Evolutionary conservation across 768 basidiomycete species (phyloP).

Genomic region (Peribolospora kevripleyi): DNA sequence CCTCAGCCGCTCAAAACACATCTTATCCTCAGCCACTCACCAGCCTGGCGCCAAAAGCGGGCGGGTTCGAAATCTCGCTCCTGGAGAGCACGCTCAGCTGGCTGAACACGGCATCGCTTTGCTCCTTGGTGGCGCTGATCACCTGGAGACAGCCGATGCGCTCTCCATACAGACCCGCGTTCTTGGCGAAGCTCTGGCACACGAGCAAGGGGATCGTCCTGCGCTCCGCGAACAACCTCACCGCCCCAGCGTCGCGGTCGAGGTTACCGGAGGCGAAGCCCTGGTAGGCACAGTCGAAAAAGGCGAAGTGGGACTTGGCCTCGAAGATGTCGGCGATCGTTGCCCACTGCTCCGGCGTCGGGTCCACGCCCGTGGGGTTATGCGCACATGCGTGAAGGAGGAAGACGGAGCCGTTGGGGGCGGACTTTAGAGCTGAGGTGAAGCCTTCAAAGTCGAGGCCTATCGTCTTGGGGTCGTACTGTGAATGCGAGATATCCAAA

Average conservation of each 20-base stretch:
- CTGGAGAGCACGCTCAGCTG: slow-evolving; percentile 89
- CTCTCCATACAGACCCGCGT: slow-evolving; percentile 97
- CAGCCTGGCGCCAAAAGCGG: slow-evolving; percentile 65
- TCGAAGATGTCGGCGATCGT: slow-evolving; percentile 67
- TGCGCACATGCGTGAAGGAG: slow-evolving; percentile 92
- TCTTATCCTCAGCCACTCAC: slow-evolving; percentile 28
- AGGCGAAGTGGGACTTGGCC: slow-evolving; percentile 50
- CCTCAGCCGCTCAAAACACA: too few relatives aligned
- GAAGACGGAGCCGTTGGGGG: slow-evolving; percentile 53
- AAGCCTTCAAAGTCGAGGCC: slow-evolving; percentile 79
- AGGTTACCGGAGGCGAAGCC: slow-evolving; percentile 93
- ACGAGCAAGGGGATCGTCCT: slow-evolving; percentile 66
- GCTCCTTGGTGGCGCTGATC: slow-evolving; percentile 37
- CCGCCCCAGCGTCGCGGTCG: slow-evolving; percentile 71
- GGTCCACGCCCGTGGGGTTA: slow-evolving; percentile 53
- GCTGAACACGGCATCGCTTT: slow-evolving; percentile 44
- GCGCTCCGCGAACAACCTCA: slow-evolving; percentile 74
- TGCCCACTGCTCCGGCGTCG: slow-evolving; percentile 75
- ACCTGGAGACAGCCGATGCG: slow-evolving; percentile 93
- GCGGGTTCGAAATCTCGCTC: slow-evolving; percentile 96
- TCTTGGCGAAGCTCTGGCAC: slow-evolving; percentile 92
- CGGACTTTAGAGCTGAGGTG: slow-evolving; percentile 24
- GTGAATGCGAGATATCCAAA: background rate
- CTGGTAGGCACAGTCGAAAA: slow-evolving; percentile 80
- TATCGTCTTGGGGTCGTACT: slow-evolving; percentile 45